These are phyloP conservation scores for Theobroma cacao DNA, from an alignment of 345 rosid genomes.

Conservation along the genomic window DNA sequence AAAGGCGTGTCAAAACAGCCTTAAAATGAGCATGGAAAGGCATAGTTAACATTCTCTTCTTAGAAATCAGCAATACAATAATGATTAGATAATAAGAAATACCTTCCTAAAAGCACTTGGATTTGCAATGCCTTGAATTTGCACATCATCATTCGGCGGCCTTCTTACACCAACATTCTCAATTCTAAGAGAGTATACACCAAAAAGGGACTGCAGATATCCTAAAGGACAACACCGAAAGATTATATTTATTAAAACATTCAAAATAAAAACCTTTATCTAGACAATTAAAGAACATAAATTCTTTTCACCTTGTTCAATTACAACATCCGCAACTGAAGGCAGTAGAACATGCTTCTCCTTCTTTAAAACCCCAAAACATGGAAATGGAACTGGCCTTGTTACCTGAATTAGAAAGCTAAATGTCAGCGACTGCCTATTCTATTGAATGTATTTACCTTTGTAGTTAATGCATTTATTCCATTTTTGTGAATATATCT, in stretches of 20 bases:
- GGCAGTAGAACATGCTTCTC: conserved; percentile 68
- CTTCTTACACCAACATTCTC: conserved; percentile 68
- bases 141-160: conserved; percentile 65
- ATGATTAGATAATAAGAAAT: background rate
- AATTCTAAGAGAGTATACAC: conserved; percentile 66
- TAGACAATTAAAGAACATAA: background rate
- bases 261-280: background rate
- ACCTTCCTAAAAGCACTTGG: conserved; percentile 73
- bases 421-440: background rate
- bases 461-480: background rate
- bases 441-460: too few relatives aligned
- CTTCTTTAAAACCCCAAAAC: conserved; percentile 61
- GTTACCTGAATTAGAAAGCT: conserved; percentile 37
- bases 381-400: conserved; percentile 60
- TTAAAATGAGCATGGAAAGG: conserved; percentile 11
- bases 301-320: conserved; percentile 57
- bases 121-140: conserved; percentile 61
- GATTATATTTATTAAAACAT: background rate
- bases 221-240: conserved; percentile 37
- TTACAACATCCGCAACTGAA: conserved; percentile 57
- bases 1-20: conserved; percentile 59
- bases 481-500: background rate
- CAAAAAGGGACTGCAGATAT: conserved; percentile 69
- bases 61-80: background rate
- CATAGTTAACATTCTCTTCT: background rate